Base-by-base conservation (phyloP, 1,139 yeast genomes). In the Blastobotrys persicus region DNA sequence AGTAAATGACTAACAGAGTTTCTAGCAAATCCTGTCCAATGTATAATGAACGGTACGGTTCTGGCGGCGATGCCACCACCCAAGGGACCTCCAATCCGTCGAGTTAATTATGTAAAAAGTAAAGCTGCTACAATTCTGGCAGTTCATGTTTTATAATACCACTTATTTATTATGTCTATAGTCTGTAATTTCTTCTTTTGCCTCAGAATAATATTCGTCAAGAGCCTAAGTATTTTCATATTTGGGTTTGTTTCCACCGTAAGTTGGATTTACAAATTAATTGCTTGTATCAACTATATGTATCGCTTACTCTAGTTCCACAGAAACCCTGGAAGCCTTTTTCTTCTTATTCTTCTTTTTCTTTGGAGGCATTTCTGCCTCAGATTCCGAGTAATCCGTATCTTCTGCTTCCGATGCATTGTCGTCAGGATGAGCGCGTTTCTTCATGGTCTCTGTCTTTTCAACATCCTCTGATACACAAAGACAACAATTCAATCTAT, bases 401-500 rank as follows among this genome's bases (percentile, higher is more conserved):
- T 88, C 95, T 47, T 86, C 81, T 52, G 83, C 56, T 9, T 56
- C 67, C 17, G 58, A 69, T 38, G 70, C 75, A 9, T 67, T 49
- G 4, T 76, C 74, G 44, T 71, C 43, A 3, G 50, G 49, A 9
- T 42, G 33, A 2, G 44, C 74, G 59, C 88, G 77, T 67, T 85
- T 83, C 69, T 81, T 84, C 85, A 86, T 81, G 14, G 87, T 79
- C 7, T 75, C 80, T 28, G 77, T 67, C 65, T 84, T 83, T 65
- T 92, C 98, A 44, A 92, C 78, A 14, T 75, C 68, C 62, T 92
- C 98, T 23, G 87, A 79, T 44, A 92, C 83, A 23, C 86, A 78
- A 12, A 83, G 79, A 14, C 89, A 83, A 70, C 96, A 91, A 66
- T 88, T 92, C 55, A 92, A 77, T 62, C 98, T 77, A 69, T 92